Base-by-base conservation (phyloP, 1,139 yeast species). In the Debaryomyces singareniensis region DNA sequence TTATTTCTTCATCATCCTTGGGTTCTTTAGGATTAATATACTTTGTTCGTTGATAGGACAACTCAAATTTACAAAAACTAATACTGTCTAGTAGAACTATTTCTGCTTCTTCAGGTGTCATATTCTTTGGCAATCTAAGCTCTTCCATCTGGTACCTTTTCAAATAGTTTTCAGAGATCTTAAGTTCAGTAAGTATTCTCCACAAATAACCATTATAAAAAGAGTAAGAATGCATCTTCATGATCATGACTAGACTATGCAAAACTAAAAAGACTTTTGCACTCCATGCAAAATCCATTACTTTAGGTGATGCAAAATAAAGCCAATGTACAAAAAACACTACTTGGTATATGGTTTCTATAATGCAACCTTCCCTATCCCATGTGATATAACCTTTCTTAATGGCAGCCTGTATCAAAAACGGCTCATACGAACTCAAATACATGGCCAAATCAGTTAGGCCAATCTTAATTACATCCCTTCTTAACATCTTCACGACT, bases 171-270 rank as follows among this genome's bases (percentile, higher is more conserved):
- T 45, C 59, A 5, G 86, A 72, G 35, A 61, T 66, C 5, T 61
- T 44, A 30, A 81, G 58, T 43, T 84, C 94, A n/a, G 62, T 57
- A 18, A 50, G 45, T 20, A 81, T 71, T 15, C 55, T 60, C 91
- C 95, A 85, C 33, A 87, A 60, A 50, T 87, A 85, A 0, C 96
- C 97, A 49, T 87, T 87, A 58, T 78, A 89, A 45, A 80, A 85
- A 1, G 84, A 85, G 49, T 78, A 89, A 2, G 96, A 85, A 52
- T 89, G 96, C 77, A 80, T 81, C 51, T 89, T 89, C 97, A 89
- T 89, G 40, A 89, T 53, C 41, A 87, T 61, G 4, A 89, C 96
- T 32, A 85, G 62, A n/a, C 85, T 75, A 52, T 89, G 97, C 34
- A 89, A 62, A 35, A 84, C 68, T 37, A 89, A 58, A 45, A 83